Percentiles rank a stretch among this genome's conserved stretches.
Evolutionary conservation across 2,329 filamentous ascomycete species (phyloP).

Genomic region (Aspergillus nomiae): DNA sequence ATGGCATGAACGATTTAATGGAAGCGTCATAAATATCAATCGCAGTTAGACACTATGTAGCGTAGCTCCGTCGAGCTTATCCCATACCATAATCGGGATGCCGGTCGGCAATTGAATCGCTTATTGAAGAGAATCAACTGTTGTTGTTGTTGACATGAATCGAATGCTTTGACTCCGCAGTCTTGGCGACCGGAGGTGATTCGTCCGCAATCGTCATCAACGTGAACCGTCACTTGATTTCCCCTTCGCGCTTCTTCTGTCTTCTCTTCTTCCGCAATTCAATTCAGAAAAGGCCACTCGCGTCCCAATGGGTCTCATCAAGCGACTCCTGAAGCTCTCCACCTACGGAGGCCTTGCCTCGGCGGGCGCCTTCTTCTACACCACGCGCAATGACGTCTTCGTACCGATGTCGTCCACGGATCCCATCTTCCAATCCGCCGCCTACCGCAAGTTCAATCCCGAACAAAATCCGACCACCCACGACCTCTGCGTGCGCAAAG

Average conservation of each 20-base stretch:
- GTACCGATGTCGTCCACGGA: slow-evolving; percentile 59
- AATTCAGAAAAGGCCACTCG: background rate
- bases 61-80: background rate
- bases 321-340: slow-evolving; percentile 46
- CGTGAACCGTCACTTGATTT: background rate
- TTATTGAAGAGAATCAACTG: background rate
- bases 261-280: background rate
- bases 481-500: slow-evolving; percentile 64
- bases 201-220: background rate
- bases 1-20: too few species aligned
- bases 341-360: slow-evolving; percentile 52
- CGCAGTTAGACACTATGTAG: background rate
- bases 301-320: slow-evolving; percentile 56
- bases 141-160: background rate
- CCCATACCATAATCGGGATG: background rate
- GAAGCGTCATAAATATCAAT: too few species aligned
- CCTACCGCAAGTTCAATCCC: slow-evolving; percentile 64
- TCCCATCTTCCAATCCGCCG: slow-evolving; percentile 63
- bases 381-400: slow-evolving; percentile 58
- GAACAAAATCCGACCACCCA: slow-evolving; percentile 63
- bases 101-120: background rate
- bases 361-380: slow-evolving; percentile 55
- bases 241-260: background rate
- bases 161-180: background rate
- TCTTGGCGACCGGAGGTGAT: slow-evolving; percentile 2